Evolutionary conservation across 139 green algal species (phyloP).

Genomic region (Coelastrella sp.): DNA sequence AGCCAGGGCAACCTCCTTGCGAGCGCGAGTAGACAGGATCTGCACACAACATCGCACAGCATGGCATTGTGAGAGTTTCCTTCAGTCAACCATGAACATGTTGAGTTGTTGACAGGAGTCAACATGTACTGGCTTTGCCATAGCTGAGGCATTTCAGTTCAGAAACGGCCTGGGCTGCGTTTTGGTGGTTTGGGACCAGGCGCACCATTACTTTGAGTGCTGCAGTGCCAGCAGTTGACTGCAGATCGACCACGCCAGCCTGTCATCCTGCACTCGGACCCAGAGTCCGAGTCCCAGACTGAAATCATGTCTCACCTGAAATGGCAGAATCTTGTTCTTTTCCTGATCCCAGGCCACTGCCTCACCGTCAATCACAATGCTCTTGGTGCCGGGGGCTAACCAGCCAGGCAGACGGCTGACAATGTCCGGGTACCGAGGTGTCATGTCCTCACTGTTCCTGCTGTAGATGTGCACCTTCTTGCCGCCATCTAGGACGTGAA

Average conservation of each 20-base stretch:
- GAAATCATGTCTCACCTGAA: slow-evolving; percentile 81
- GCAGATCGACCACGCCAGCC: too few relatives aligned
- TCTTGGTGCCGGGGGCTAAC: slow-evolving; percentile 66
- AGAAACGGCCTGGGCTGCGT: too few relatives aligned
- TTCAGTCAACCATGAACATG: too few relatives aligned
- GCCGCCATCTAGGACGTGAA: slow-evolving; percentile 84
- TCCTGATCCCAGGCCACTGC: slow-evolving; percentile 91
- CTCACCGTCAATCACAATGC: slow-evolving; percentile 94
- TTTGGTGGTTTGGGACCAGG: too few relatives aligned
- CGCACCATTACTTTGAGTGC: too few relatives aligned
- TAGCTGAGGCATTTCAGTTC: too few relatives aligned
- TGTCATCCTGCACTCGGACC: too few relatives aligned
- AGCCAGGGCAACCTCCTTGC: slow-evolving; percentile 92
- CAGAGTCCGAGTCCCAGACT: too few relatives aligned
- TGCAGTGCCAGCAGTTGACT: too few relatives aligned
- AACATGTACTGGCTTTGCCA: too few relatives aligned
- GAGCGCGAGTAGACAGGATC: slow-evolving; percentile 87
- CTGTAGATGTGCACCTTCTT: slow-evolving; percentile 80
- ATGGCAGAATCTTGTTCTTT: slow-evolving; percentile 91
- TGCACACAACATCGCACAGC: slow-evolving; percentile 46
- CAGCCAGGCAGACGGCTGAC: slow-evolving; percentile 68
- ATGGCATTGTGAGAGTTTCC: too few relatives aligned
- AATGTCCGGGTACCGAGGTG: slow-evolving; percentile 95
- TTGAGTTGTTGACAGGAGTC: too few relatives aligned
- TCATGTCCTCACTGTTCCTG: slow-evolving; percentile 95